Percentiles rank a stretch among this genome's conserved stretches.
Evolutionary conservation across 495 filamentous ascomycete genomes (phyloP).

Genomic region (Hyaloscypha bicolor): DNA sequence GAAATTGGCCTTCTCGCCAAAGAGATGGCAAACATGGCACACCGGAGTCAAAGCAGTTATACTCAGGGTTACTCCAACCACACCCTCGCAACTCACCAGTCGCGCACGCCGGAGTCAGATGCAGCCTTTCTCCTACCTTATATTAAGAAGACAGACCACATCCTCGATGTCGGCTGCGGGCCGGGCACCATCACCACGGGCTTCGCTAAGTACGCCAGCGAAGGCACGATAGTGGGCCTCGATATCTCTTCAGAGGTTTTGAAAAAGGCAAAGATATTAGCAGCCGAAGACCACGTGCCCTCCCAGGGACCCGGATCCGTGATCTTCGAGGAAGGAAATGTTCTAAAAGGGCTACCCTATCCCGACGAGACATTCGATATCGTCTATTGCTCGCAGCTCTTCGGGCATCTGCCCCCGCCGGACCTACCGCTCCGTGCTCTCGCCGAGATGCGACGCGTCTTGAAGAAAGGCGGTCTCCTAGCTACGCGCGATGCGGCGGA

Average conservation of each 20-base stretch:
- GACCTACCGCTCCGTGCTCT: constrained; percentile 44
- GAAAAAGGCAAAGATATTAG: constrained; percentile 3
- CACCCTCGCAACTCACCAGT: constrained; percentile 36
- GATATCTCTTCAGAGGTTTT: constrained; percentile 32
- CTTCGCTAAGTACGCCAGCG: constrained; percentile 47
- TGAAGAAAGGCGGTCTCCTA: constrained; percentile 54
- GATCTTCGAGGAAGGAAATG: constrained; percentile 38
- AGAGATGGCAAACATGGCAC: constrained; percentile 34
- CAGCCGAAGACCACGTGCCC: constrained; percentile 38
- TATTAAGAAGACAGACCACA: constrained; percentile 47
- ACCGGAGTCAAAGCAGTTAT: constrained; percentile 31
- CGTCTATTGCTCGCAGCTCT: constrained; percentile 55
- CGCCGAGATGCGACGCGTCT: constrained; percentile 52
- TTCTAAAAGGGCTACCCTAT: constrained; percentile 17
- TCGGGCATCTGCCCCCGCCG: constrained; percentile 49
- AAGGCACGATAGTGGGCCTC: constrained; percentile 44
- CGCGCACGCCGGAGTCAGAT: constrained; percentile 36
- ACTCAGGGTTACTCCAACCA: constrained; percentile 38
- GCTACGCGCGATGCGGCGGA: constrained; percentile 44
- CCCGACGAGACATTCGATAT: constrained; percentile 52
- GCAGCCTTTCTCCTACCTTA: constrained; percentile 46
- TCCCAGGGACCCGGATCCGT: constrained; percentile 37
- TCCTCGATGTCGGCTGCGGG: constrained; percentile 63
- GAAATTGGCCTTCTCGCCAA: too few relatives aligned
- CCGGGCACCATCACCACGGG: constrained; percentile 60